Evolutionary conservation across 768 basidiomycete genomes (phyloP).

Genomic region (Kwoniella bestiolae): DNA sequence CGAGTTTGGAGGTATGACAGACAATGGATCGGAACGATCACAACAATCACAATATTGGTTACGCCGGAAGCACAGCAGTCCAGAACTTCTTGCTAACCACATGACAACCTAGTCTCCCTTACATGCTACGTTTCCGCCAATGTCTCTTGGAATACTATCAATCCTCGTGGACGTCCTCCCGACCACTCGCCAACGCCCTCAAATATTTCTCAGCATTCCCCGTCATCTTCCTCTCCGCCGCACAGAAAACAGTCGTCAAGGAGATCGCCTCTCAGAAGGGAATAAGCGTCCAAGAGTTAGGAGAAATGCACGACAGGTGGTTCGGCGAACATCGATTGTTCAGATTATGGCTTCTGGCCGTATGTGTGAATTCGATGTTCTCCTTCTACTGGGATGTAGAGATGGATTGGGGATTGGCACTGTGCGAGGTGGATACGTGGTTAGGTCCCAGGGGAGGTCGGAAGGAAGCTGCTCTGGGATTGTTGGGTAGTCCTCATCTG

Average conservation of each 20-base stretch:
- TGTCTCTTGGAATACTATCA: slow-evolving; percentile 80
- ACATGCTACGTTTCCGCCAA: slow-evolving; percentile 89
- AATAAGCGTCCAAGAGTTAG: slow-evolving; percentile 55
- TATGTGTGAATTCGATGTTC: slow-evolving; percentile 84
- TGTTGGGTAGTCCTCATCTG: slow-evolving; percentile 6
- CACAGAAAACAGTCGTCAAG: slow-evolving; percentile 73
- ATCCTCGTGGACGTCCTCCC: slow-evolving; percentile 68
- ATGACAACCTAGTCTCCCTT: slow-evolving; percentile 69
- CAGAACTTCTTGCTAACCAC: not conserved
- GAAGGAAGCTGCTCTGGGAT: slow-evolving; percentile 5
- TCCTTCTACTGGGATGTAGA: slow-evolving; percentile 99
- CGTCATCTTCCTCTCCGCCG: slow-evolving; percentile 90
- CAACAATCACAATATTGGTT: not conserved
- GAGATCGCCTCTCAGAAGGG: slow-evolving; percentile 66
- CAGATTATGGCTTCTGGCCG: slow-evolving; percentile 83
- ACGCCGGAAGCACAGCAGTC: not conserved
- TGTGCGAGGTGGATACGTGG: slow-evolving; percentile 64
- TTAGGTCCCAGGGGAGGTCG: slow-evolving; percentile 20
- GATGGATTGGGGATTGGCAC: slow-evolving; percentile 92
- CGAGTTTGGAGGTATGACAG: too few relatives aligned
- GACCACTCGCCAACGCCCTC: slow-evolving; percentile 84
- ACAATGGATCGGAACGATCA: too few relatives aligned
- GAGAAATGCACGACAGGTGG: slow-evolving; percentile 63
- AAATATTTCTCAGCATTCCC: slow-evolving; percentile 98
- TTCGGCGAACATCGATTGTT: slow-evolving; percentile 78